phyloP scores from a whole-genome alignment of 2,329 filamentous ascomycete species.

The Coniochaeta ligniaria region DNA sequence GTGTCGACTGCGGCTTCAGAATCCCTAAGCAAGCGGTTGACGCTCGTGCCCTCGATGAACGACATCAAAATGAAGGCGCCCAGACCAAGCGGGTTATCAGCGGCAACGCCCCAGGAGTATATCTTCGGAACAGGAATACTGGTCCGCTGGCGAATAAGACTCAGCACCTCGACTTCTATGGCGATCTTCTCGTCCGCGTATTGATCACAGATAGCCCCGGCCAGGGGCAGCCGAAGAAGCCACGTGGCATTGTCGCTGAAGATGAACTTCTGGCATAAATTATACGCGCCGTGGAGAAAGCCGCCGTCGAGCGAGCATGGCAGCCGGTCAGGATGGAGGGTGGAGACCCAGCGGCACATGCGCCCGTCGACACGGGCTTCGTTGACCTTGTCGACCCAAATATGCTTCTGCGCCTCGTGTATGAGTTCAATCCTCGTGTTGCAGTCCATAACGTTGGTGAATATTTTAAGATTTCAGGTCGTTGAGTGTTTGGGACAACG shows the following conservation, averaged over 20 bases:
- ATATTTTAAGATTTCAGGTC: no score
- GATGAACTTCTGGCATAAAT: neutral
- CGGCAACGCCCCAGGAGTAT: neutral
- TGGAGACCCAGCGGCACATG: neutral
- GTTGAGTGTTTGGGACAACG: no score
- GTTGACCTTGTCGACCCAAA: neutral
- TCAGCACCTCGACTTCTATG: neutral
- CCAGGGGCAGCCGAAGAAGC: neutral
- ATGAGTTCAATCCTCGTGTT: no score
- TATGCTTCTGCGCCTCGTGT: neutral
- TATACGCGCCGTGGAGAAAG: neutral
- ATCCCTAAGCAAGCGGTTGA: neutral
- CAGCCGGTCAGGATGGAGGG: neutral
- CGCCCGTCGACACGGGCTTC: neutral
- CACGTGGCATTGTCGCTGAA: neutral
- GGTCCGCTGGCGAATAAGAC: neutral
- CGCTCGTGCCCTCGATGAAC: neutral
- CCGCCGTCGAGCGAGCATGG: neutral
- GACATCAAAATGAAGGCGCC: slow-evolving; percentile 1
- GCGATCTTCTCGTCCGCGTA: slow-evolving; percentile 7
- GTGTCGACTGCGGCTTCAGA: neutral
- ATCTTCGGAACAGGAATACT: slow-evolving; percentile 1
- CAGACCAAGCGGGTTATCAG: neutral
- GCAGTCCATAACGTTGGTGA: no score
- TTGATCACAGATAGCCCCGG: neutral